A percentile compares a stretch with the other conserved stretches of the same genome.
Conservation (phyloP, 768 basidiomycete genomes). For the Boletus huronensis region DNA sequence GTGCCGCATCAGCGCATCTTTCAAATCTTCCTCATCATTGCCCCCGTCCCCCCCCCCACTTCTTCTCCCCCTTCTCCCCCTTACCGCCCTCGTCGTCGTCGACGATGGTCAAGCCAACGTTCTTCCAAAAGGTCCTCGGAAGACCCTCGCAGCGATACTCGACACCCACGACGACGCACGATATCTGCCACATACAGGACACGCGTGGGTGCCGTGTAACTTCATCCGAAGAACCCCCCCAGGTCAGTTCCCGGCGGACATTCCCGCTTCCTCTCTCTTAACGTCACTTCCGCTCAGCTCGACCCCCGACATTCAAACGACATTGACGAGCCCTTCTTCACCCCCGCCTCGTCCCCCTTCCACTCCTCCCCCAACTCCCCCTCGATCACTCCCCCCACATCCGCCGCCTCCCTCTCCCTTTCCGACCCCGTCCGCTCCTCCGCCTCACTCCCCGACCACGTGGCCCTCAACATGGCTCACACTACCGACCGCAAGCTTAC, state of each 20-base stretch:
- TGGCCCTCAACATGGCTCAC: constrained; percentile 18
- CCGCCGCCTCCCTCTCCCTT: constrained; percentile 29
- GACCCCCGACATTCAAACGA: constrained; percentile 23
- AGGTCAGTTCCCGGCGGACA: constrained; percentile 17
- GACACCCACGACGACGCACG: constrained; percentile 19
- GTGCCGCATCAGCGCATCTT: constrained; percentile 10
- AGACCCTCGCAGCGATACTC: constrained; percentile 62
- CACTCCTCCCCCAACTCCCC: constrained; percentile 19
- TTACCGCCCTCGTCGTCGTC: constrained; percentile 4
- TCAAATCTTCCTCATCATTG: not conserved
- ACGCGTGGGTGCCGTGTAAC: constrained; percentile 7
- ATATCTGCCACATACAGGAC: constrained; percentile 4
- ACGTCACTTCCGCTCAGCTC: constrained; percentile 12
- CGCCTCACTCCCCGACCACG: constrained; percentile 28
- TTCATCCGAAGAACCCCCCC: constrained; percentile 6
- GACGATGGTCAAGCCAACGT: constrained; percentile 52
- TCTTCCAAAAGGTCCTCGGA: constrained; percentile 59
- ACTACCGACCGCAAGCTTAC: constrained; percentile 27
- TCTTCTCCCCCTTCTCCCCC: not conserved
- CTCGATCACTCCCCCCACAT: constrained; percentile 22
- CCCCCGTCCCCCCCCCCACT: not conserved
- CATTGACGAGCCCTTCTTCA: constrained; percentile 53
- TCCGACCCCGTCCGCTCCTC: constrained; percentile 37
- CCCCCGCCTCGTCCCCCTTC: constrained; percentile 18
- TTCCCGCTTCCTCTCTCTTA: constrained; percentile 1